Conservation (phyloP, 78 protist genomes). For the Guillardia theta region DNA sequence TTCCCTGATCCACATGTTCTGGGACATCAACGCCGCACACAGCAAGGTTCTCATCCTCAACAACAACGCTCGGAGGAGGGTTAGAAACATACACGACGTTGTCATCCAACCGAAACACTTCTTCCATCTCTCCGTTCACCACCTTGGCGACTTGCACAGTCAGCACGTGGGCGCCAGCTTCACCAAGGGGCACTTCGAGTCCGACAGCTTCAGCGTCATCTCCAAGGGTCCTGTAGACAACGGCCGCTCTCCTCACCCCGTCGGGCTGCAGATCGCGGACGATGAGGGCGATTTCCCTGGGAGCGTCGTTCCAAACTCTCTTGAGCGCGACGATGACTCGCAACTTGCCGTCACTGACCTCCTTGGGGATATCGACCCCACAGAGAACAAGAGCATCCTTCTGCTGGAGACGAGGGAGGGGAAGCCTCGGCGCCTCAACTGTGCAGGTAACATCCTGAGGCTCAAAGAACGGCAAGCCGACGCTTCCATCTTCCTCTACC, state of each 20-base stretch:
- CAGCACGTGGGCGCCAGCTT: background rate
- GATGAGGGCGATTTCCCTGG: background rate
- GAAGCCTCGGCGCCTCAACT: background rate
- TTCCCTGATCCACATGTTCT: background rate
- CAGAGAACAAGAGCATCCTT: background rate
- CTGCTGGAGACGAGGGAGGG: background rate
- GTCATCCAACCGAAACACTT: background rate
- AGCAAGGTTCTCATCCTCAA: background rate
- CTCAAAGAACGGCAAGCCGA: background rate
- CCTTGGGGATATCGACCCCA: background rate
- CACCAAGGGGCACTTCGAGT: background rate
- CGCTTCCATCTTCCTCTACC: background rate
- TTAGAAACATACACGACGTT: background rate
- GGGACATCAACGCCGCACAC: background rate
- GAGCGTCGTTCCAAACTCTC: background rate
- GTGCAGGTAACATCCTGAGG: background rate
- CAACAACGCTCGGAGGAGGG: background rate
- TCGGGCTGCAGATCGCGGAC: background rate
- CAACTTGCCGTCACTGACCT: background rate
- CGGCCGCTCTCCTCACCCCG: background rate
- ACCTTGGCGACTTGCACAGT: conserved; percentile 1
- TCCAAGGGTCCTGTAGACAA: background rate
- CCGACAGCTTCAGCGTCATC: background rate
- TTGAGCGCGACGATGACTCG: background rate
- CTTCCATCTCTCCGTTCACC: background rate